These are phyloP conservation scores for Hypoxylon sp. DNA, from an alignment of 2,329 filamentous ascomycete genomes.

Conservation along the genomic window DNA sequence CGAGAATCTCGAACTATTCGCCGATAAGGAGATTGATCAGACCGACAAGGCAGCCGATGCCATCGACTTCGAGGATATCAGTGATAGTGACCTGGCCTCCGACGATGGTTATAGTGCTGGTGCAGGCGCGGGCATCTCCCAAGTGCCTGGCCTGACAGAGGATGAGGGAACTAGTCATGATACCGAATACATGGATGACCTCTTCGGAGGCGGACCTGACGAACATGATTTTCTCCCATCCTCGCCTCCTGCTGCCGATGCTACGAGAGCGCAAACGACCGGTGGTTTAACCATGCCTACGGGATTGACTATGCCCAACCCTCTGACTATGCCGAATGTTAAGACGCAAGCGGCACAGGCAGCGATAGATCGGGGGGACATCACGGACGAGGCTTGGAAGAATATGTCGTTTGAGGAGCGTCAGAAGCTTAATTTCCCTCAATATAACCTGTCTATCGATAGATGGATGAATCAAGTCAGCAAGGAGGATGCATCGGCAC, in stretches of 20 bases:
- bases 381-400: constrained; percentile 56
- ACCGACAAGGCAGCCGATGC: constrained; percentile 92
- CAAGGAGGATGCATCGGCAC: constrained; percentile 75
- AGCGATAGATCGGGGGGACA: constrained; percentile 35
- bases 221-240: constrained; percentile 60
- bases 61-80: constrained; percentile 90
- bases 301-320: constrained; percentile 7
- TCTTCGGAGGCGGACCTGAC: constrained; percentile 75
- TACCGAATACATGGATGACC: constrained; percentile 69
- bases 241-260: constrained; percentile 61
- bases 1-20: constrained; percentile 60
- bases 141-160: constrained; percentile 70
- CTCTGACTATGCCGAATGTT: constrained; percentile 19
- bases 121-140: constrained; percentile 58
- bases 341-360: constrained; percentile 7
- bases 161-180: constrained; percentile 73
- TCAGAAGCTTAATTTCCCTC: constrained; percentile 61
- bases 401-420: constrained; percentile 58
- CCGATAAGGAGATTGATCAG: constrained; percentile 68
- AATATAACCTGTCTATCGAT: constrained; percentile 60
- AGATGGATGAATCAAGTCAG: constrained; percentile 55
- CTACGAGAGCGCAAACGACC: constrained; percentile 23
- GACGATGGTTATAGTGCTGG: constrained; percentile 62
- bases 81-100: constrained; percentile 90
- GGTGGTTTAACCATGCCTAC: constrained; percentile 26